Base-by-base conservation (phyloP, 228 moss, liverwort and hornwort species). In the Sphagnum fallax region DNA sequence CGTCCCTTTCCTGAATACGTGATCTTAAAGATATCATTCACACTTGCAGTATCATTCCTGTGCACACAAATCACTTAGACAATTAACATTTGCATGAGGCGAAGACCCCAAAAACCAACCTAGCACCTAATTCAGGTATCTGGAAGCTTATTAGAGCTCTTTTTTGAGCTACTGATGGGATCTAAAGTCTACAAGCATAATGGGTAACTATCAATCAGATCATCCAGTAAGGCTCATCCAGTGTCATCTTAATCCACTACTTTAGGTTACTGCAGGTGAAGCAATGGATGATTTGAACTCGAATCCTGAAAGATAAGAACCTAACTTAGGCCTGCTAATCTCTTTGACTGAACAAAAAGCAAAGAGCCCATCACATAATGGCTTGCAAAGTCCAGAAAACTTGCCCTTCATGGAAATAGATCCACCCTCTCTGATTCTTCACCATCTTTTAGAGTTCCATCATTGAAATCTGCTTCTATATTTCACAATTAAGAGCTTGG, bases 1-100 rank as follows among this genome's bases (percentile, higher is more conserved):
- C 98, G 83, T 63, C 85, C 87, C 77, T 94, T 98, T 16, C 98
- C 98, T 66, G 74, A 90, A 74, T 93, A 98, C 47, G 94, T 98
- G 76, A 89, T 80, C 60, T 81, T 85, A 55, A 85, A 98, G 48
- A 98, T 82, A 48, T 86, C 92, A 52, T 94, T 89, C 6, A 84
- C 81, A 62, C 81, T 69, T 50, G 53, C 67, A 62, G 89, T 69
- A 50, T 86, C 94, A 74, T 91, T 92, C 75, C 98, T 98, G 71
- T 69, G 52, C n/a, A 67, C 10, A 48, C 15, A 48, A 55, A 8
- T 55, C 55, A 55, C 55, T 8, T 8, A 55, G 55, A 12, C 55
- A 8, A 12, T 55, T 55, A 55, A 3, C 55, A 55, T 55, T 55
- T 55, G 9, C 55, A 55, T 55, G 55, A 55, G 55, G 1, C 1